phyloP scores from a whole-genome alignment of 2,329 filamentous ascomycete genomes.

The Diaporthe nobilis region DNA sequence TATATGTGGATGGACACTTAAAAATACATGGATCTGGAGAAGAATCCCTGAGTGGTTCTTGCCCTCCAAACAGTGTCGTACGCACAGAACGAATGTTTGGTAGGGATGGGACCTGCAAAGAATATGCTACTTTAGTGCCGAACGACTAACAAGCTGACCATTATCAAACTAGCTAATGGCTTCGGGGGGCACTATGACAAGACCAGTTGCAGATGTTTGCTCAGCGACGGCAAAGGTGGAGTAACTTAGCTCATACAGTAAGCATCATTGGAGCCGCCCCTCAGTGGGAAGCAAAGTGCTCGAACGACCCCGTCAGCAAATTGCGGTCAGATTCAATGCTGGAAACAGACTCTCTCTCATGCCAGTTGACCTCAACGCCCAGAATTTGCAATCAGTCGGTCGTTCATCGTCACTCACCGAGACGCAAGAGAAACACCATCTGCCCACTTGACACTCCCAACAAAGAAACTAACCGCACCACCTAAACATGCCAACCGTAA shows the following conservation, averaged over 20 bases:
- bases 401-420: too few relatives aligned
- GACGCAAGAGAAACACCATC: not conserved
- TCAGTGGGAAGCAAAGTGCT: not conserved
- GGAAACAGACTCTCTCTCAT: not conserved
- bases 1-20: too few relatives aligned
- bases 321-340: not conserved
- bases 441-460: not conserved
- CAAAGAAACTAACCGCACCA: not conserved
- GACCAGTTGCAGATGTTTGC: not conserved
- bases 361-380: not conserved
- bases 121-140: too few relatives aligned
- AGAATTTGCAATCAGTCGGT: accelerated
- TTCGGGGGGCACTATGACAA: not conserved
- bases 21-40: too few relatives aligned
- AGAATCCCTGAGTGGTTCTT: too few relatives aligned
- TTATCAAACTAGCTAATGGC: not conserved
- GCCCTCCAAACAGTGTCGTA: too few relatives aligned
- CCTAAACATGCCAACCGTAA: slow-evolving; percentile 25
- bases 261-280: not conserved
- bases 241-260: not conserved
- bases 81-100: too few relatives aligned
- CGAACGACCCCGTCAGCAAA: not conserved
- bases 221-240: not conserved
- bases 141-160: too few relatives aligned
- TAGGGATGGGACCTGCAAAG: too few relatives aligned